These are phyloP conservation scores for Sabuloglossum arenarium DNA, from an alignment of 495 filamentous ascomycete species.

Conservation along the genomic window DNA sequence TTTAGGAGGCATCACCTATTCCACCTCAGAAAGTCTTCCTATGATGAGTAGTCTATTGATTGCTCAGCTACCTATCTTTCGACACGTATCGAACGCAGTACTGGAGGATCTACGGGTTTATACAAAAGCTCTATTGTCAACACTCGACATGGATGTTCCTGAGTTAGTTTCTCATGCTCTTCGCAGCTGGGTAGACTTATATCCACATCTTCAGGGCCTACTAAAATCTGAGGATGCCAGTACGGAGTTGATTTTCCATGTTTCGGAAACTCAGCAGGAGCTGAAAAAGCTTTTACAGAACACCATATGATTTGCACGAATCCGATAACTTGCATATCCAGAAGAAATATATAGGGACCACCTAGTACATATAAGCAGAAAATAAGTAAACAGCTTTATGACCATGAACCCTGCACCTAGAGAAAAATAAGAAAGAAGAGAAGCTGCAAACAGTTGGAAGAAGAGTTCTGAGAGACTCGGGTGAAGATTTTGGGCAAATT, in stretches of 20 bases:
- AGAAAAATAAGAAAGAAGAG: too few species aligned
- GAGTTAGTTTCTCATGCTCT: background rate
- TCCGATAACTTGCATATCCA: too few species aligned
- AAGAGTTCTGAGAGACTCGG: too few species aligned
- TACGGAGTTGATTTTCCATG: background rate
- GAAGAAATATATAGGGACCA: too few species aligned
- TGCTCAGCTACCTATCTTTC: background rate
- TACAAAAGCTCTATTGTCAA: background rate
- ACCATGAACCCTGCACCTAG: too few species aligned
- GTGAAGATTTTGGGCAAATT: too few species aligned
- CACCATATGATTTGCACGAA: too few species aligned
- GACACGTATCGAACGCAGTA: background rate
- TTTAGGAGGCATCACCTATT: background rate
- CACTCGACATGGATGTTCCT: background rate
- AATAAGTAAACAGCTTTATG: too few species aligned
- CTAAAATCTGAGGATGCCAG: background rate
- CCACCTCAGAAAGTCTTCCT: background rate
- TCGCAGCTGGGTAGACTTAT: background rate
- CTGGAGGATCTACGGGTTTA: background rate
- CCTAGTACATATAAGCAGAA: too few species aligned
- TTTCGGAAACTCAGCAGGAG: background rate
- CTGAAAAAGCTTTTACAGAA: background rate
- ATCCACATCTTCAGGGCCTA: background rate
- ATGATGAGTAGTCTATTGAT: background rate
- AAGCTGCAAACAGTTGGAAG: too few species aligned